These are phyloP conservation scores for Phytophthora sansomeana DNA, from an alignment of 352 stramenopile genomes.

Conservation along the genomic window DNA sequence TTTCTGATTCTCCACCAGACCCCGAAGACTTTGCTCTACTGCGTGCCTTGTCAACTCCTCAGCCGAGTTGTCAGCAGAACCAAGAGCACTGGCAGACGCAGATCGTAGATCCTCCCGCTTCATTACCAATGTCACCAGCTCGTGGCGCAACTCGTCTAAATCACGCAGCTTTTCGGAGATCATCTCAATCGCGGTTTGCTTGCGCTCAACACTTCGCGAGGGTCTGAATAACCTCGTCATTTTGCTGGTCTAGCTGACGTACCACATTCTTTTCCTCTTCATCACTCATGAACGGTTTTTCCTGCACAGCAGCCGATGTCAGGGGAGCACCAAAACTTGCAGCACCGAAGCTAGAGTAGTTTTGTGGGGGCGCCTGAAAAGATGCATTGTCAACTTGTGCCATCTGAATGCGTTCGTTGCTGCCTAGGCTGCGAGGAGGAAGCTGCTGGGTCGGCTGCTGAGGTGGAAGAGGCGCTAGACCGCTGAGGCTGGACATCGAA, in stretches of 20 bases:
- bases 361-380: slow-evolving; percentile 23
- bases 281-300: slow-evolving; percentile 67
- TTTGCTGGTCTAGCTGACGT: slow-evolving; percentile 63
- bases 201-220: slow-evolving; percentile 63
- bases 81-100: slow-evolving; percentile 23
- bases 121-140: slow-evolving; percentile 72
- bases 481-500: slow-evolving; percentile 51
- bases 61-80: slow-evolving; percentile 24
- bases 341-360: slow-evolving; percentile 25
- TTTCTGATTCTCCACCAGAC: slow-evolving; percentile 68
- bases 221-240: slow-evolving; percentile 50
- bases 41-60: slow-evolving; percentile 48
- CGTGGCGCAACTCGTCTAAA: slow-evolving; percentile 76
- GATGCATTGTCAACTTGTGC: slow-evolving; percentile 19
- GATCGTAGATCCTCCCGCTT: slow-evolving; percentile 69
- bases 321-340: slow-evolving; percentile 24
- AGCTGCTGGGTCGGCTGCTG: slow-evolving; percentile 31
- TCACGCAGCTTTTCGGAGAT: slow-evolving; percentile 72
- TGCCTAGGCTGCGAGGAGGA: slow-evolving; percentile 31
- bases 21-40: slow-evolving; percentile 60
- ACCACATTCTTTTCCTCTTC: slow-evolving; percentile 64
- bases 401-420: slow-evolving; percentile 37
- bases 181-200: slow-evolving; percentile 68
- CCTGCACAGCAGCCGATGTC: not conserved
- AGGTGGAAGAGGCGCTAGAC: slow-evolving; percentile 24